These are phyloP conservation scores for Ceratobasidium papillatum DNA, from an alignment of 1,284 basidiomycete species.

Conservation along the genomic window DNA sequence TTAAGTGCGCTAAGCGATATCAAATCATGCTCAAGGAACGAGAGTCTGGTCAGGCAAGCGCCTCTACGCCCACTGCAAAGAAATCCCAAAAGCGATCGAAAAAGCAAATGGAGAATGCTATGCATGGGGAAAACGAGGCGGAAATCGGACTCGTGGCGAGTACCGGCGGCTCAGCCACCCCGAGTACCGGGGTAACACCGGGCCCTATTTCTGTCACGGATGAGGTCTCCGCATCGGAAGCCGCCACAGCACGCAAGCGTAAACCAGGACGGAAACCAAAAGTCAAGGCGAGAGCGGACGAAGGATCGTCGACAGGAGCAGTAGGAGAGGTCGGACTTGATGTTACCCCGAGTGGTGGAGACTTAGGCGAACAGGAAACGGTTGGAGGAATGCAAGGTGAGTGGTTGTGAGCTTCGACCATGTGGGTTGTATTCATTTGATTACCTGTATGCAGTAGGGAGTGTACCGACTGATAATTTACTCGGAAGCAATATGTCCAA, in stretches of 20 bases:
- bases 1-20: conserved; percentile 37
- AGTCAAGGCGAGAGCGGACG: not conserved
- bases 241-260: not conserved
- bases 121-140: not conserved
- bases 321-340: not conserved
- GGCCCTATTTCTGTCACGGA: not conserved
- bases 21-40: conserved; percentile 30
- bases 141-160: not conserved
- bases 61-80: not conserved
- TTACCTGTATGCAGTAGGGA: not conserved
- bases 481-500: not conserved
- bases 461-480: not conserved
- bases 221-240: not conserved
- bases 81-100: conserved; percentile 14
- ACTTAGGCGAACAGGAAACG: not conserved
- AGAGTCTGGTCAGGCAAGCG: conserved; percentile 13
- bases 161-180: not conserved
- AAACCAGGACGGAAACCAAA: conserved; percentile 7
- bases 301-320: not conserved
- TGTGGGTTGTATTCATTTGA: not conserved
- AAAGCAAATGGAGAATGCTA: conserved; percentile 6
- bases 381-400: not conserved
- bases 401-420: not conserved
- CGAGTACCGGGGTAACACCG: conserved; percentile 8
- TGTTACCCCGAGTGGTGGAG: not conserved